Conservation (phyloP, 2,329 filamentous ascomycete species). For the Cyphellophora attinorum region DNA sequence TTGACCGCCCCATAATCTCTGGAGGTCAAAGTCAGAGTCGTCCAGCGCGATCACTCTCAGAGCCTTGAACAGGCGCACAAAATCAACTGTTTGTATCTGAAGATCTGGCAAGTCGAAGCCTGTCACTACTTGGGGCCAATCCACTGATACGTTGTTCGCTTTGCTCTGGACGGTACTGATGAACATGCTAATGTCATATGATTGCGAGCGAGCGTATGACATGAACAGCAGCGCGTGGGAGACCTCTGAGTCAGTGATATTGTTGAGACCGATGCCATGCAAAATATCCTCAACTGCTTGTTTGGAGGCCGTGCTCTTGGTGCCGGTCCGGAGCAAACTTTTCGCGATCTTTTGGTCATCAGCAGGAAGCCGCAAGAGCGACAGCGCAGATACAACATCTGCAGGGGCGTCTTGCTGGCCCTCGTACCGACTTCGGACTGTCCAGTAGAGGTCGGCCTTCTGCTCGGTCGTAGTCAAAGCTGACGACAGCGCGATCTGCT, state of each 20-base stretch:
- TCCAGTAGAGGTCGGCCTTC: slow-evolving; percentile 10
- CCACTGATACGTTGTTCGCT: slow-evolving; percentile 45
- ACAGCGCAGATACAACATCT: slow-evolving; percentile 32
- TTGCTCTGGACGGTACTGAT: slow-evolving; percentile 49
- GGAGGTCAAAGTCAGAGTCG: slow-evolving; percentile 64
- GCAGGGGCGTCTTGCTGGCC: slow-evolving; percentile 11
- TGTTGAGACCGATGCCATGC: slow-evolving; percentile 46
- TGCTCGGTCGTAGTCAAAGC: slow-evolving; percentile 8
- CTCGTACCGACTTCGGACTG: slow-evolving; percentile 10
- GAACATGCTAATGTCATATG: slow-evolving; percentile 59
- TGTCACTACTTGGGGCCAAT: slow-evolving; percentile 62
- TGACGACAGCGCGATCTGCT: slow-evolving; percentile 13
- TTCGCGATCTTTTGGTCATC: slow-evolving; percentile 41
- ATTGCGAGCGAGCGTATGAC: slow-evolving; percentile 53
- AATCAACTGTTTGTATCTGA: slow-evolving; percentile 68
- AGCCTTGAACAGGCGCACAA: slow-evolving; percentile 70
- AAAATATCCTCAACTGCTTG: slow-evolving; percentile 58
- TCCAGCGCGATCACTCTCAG: slow-evolving; percentile 61
- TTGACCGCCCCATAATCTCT: slow-evolving; percentile 76
- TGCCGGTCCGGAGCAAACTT: slow-evolving; percentile 63
- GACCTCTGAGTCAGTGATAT: slow-evolving; percentile 72
- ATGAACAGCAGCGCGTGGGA: slow-evolving; percentile 67
- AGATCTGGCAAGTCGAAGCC: slow-evolving; percentile 73
- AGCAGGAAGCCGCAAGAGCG: slow-evolving; percentile 34
- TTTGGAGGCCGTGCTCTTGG: slow-evolving; percentile 64